A percentile compares a stretch with the other conserved stretches of the same genome.
phyloP scores from a whole-genome alignment of 2,329 filamentous ascomycete genomes.

The Cytospora mali region DNA sequence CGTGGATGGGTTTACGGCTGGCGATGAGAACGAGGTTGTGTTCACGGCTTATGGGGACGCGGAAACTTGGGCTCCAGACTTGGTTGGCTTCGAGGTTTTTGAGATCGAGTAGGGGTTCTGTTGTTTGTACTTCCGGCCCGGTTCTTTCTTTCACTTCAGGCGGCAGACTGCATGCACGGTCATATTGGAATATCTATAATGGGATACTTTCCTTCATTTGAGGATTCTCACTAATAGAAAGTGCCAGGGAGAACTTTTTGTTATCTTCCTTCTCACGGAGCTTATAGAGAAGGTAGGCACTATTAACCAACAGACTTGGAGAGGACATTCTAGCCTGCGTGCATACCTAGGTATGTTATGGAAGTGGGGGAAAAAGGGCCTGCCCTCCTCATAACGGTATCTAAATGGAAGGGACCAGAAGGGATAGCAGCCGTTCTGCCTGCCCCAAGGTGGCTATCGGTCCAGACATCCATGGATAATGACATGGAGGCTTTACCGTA shows the following conservation, averaged over 20 bases:
- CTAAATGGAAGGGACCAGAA: too few relatives aligned
- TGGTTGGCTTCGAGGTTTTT: conserved; percentile 46
- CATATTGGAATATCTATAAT: too few relatives aligned
- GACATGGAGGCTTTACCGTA: too few relatives aligned
- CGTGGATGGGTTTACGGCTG: conserved; percentile 48
- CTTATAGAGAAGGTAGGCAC: neutral
- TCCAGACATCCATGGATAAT: too few relatives aligned
- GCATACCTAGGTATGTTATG: neutral
- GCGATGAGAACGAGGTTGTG: conserved; percentile 41
- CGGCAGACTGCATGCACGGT: too few relatives aligned
- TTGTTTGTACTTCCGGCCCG: neutral
- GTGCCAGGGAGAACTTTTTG: neutral
- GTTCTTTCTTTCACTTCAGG: too few relatives aligned
- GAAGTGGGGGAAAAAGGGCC: neutral
- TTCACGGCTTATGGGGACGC: conserved; percentile 35
- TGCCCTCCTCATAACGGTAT: neutral
- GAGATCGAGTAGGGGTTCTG: conserved; percentile 27
- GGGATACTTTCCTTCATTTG: too few relatives aligned
- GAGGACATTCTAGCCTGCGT: neutral
- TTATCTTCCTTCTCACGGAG: neutral
- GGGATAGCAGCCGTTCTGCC: too few relatives aligned
- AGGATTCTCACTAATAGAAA: neutral
- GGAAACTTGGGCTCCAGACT: conserved; percentile 41
- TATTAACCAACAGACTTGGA: neutral
- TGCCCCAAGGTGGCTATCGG: too few relatives aligned